Evolutionary conservation across 306 rosid species (phyloP), one percentile per base, ranked within the genome.

Genomic region (Quercus dentata): DNA sequence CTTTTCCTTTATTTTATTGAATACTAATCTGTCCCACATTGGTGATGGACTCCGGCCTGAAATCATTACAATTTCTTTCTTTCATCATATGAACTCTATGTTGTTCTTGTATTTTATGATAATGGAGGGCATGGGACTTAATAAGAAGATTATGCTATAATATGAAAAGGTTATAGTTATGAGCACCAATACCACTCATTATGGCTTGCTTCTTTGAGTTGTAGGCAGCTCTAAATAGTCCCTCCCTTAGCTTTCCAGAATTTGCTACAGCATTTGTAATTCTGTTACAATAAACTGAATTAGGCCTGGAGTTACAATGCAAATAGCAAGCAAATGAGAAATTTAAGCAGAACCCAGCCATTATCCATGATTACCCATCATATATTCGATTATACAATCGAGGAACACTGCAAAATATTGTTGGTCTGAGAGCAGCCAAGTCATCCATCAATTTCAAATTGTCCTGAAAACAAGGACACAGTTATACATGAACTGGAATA

Each of bases 371-470:
- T 62, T 96, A 96, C 99, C 98, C 97, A 56, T 94, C 93, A 83
- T 96, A 96, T 85, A 96, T 90, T 90, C 98, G 88, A 76, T 96
- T 96, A 78, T 89, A 96, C 76, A 96, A 94, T 85, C 99, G 90
- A 72, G 99, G 99, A 87, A 96, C 98, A 75, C 99, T 96, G 83
- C 92, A 83, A 85, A 96, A 96, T 81, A 96, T 74, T 14, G 99
- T 96, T 74, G 99, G 99, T 78, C 94, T 91, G 76, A 96, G 82
- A 75, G 84, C 90, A 59, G 96, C 91, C 80, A 93, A 80, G 80
- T 96, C 99, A 78, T 96, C 99, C 90, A 96, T 87, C 76, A 96
- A 80, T 80, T 93, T 96, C 97, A 96, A 46, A 87, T 86, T 91
- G 81, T 96, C 99, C 99, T 96, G 97, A 67, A 67, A 35, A 67